Percentiles rank a stretch among this genome's conserved stretches.
Conservation (phyloP, 345 rosid species). For the Erysimum cheiranthoides region DNA sequence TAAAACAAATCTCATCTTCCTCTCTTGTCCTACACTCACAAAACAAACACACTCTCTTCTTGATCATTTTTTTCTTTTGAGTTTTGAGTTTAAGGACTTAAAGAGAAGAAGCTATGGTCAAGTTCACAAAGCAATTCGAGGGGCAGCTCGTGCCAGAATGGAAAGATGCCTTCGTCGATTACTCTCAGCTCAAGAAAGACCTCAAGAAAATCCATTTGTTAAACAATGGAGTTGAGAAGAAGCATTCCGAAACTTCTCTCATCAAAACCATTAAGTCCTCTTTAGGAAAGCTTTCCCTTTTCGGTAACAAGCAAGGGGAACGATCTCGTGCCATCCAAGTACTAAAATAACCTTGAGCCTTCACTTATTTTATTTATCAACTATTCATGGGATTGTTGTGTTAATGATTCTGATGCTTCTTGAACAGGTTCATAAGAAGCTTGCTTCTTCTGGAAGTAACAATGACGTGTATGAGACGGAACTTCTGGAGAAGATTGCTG, state of each 20-base stretch:
- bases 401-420: slow-evolving; percentile 18
- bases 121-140: slow-evolving; percentile 86
- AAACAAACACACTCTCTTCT: slow-evolving; percentile 35
- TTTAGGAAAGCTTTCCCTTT: slow-evolving; percentile 53
- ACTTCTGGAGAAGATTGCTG: slow-evolving; percentile 78
- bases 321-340: slow-evolving; percentile 74
- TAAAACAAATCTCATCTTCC: slow-evolving; percentile 55
- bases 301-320: slow-evolving; percentile 53
- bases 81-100: slow-evolving; percentile 20
- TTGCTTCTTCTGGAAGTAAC: slow-evolving; percentile 67
- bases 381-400: neutral
- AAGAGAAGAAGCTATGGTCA: slow-evolving; percentile 61
- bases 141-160: slow-evolving; percentile 98
- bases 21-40: slow-evolving; percentile 54
- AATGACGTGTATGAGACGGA: slow-evolving; percentile 84
- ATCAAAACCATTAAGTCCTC: slow-evolving; percentile 52
- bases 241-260: slow-evolving; percentile 39
- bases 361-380: neutral
- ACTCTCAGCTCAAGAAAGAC: slow-evolving; percentile 86
- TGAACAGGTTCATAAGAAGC: slow-evolving; percentile 79
- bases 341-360: slow-evolving; percentile 24
- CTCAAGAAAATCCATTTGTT: slow-evolving; percentile 65
- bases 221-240: slow-evolving; percentile 32
- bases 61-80: slow-evolving; percentile 4
- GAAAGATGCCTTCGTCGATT: slow-evolving; percentile 98